These are phyloP conservation scores for Conticribra weissflogii DNA, from an alignment of 108 stramenopile genomes.

Conservation along the genomic window DNA sequence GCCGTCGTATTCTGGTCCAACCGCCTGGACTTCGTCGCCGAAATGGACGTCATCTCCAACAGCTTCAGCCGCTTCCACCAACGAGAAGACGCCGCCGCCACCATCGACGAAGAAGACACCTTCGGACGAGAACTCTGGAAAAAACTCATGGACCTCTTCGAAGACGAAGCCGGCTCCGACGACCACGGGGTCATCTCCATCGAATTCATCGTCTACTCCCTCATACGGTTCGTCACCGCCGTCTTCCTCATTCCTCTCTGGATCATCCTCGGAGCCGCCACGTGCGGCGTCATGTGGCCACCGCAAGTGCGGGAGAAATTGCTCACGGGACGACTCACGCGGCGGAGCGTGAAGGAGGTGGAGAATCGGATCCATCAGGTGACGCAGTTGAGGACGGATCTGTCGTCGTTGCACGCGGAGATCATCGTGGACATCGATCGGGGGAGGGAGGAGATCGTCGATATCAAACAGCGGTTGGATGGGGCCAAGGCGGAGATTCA, in stretches of 20 bases:
- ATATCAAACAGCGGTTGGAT: slow-evolving; percentile 8
- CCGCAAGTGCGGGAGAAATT: slow-evolving; percentile 70
- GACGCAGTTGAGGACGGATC: slow-evolving; percentile 24
- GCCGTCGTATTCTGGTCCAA: slow-evolving; percentile 68
- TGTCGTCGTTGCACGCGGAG: slow-evolving; percentile 27
- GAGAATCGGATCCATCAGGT: slow-evolving; percentile 14
- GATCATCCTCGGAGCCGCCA: slow-evolving; percentile 58
- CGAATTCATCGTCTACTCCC: slow-evolving; percentile 19
- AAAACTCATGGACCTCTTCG: slow-evolving; percentile 47
- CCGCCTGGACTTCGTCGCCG: slow-evolving; percentile 59
- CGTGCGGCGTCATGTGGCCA: slow-evolving; percentile 77
- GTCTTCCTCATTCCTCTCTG: slow-evolving; percentile 69
- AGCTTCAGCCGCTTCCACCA: not conserved
- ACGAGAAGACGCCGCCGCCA: not conserved
- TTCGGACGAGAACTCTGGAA: slow-evolving; percentile 38
- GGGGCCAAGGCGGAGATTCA: slow-evolving; percentile 7
- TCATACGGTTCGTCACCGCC: slow-evolving; percentile 38
- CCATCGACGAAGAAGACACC: slow-evolving; percentile 9
- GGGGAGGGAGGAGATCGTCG: slow-evolving; percentile 27
- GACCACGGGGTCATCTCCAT: slow-evolving; percentile 9
- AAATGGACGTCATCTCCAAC: slow-evolving; percentile 54
- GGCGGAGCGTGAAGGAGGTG: slow-evolving; percentile 8
- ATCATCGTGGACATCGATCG: slow-evolving; percentile 27
- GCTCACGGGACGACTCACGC: slow-evolving; percentile 26
- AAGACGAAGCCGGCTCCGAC: slow-evolving; percentile 11